Evolutionary conservation across 768 basidiomycete species (phyloP), one percentile per base, ranked within the genome.

Genomic region (Amanita exitialis): DNA sequence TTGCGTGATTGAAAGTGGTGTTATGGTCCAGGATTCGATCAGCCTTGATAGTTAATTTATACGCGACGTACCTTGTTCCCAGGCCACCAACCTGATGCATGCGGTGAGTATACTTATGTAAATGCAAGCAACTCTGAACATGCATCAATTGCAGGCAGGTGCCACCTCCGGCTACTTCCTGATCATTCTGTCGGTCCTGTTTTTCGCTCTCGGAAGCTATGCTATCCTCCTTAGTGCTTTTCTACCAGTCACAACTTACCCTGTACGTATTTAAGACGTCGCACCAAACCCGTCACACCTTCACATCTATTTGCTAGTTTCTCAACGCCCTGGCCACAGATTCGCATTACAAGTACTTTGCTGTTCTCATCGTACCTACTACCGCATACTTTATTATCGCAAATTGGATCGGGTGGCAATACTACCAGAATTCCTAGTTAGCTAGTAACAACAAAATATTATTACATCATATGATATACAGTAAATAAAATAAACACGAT

Each of bases 321-420:
- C 66, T 91, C 53, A 80, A 85, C 61, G 59, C 66, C 47, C 69
- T 93, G 8, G 80, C 78, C 1, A 59, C 66, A 36, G 93, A 95
- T 68, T 79, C 71, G 20, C 90, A 96, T 62, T 95, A 95, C 80
- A 94, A 93, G 68, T 96, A 95, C 66, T 80, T 95, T 57, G 59
- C 68, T 27, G 66, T 93, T 9, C 68, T 96, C 35, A 71, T 93
- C 39, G 76, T 97, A 41, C 92, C 95, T 10, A 83, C 83, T 6
- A 79, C 76, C 8, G 74, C 85, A 36, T 93, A 90, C 67, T 95
- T 93, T 65, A 87, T 91, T 48, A 98, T 98, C 59, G 91, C 92
- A 37, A 97, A 97, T 61, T 98, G 95, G 95, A 90, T 95, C 35
- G 94, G 94, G 37, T 97, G 93, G 92, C 92, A 97, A 65, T 96